A percentile compares a stretch with the other conserved stretches of the same genome.
These are phyloP conservation scores for Neofusicoccum ribis DNA, from an alignment of 2,329 filamentous ascomycete genomes.

Conservation along the genomic window DNA sequence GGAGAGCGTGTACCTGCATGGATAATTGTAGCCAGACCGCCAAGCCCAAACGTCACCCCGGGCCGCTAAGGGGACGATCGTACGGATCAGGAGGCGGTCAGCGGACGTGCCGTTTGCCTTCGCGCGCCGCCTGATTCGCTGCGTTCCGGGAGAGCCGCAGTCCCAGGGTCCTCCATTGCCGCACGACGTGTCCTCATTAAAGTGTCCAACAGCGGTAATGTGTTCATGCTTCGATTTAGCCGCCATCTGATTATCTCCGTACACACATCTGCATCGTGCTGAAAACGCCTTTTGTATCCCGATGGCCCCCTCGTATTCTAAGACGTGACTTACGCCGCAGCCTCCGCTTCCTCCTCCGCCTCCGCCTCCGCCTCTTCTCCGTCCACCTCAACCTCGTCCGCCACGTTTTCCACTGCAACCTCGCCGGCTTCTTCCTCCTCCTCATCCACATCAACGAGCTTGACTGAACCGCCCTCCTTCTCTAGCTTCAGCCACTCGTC, in stretches of 20 bases:
- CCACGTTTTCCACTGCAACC: slow-evolving; percentile 28
- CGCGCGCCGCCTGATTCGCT: slow-evolving; percentile 1
- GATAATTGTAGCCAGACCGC: slow-evolving; percentile 9
- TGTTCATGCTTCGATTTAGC: background rate
- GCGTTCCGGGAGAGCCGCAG: background rate
- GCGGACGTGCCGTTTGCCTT: background rate
- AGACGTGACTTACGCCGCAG: background rate
- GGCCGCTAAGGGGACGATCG: slow-evolving; percentile 15
- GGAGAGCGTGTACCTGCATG: slow-evolving; percentile 18
- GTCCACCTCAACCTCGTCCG: slow-evolving; percentile 29
- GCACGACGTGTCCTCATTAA: background rate
- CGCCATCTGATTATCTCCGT: slow-evolving; percentile 6
- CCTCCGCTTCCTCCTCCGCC: background rate
- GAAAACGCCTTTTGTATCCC: slow-evolving; percentile 12
- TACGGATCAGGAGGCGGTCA: slow-evolving; percentile 10
- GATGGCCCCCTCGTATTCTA: background rate
- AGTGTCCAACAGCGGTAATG: background rate
- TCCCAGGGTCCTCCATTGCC: background rate
- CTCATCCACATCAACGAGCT: slow-evolving; percentile 31
- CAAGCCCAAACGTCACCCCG: slow-evolving; percentile 17
- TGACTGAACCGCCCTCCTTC: slow-evolving; percentile 61
- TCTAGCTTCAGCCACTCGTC: slow-evolving; percentile 85
- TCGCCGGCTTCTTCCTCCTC: slow-evolving; percentile 31
- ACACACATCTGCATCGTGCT: background rate
- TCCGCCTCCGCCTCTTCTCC: background rate